These are phyloP conservation scores for Penicillium sp. DNA, from an alignment of 2,329 filamentous ascomycete species.

Conservation along the genomic window DNA sequence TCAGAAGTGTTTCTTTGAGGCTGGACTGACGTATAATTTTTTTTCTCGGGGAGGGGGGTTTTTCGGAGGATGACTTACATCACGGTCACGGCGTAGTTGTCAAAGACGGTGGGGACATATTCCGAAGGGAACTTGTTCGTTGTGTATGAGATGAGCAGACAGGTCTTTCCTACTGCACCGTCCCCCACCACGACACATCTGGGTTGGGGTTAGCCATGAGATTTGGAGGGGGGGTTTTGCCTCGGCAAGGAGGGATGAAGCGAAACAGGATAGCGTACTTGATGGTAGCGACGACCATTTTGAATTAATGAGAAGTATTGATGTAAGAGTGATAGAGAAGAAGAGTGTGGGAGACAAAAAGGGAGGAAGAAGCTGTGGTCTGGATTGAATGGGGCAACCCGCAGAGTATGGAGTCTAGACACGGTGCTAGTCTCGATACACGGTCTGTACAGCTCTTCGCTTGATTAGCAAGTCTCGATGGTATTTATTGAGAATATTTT, in stretches of 20 bases:
- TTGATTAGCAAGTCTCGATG: background rate
- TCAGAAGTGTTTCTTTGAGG: slow-evolving; percentile 6
- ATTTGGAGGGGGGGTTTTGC: slow-evolving; percentile 8
- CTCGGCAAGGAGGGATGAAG: slow-evolving; percentile 8
- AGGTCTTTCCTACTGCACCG: slow-evolving; percentile 99
- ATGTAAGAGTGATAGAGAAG: slow-evolving; percentile 5
- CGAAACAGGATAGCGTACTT: slow-evolving; percentile 50
- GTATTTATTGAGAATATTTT: background rate
- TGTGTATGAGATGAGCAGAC: slow-evolving; percentile 97
- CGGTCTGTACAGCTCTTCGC: slow-evolving; percentile 9
- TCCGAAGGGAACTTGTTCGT: slow-evolving; percentile 99
- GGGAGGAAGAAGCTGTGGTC: slow-evolving; percentile 30
- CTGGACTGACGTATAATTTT: background rate
- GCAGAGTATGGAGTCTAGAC: slow-evolving; percentile 27
- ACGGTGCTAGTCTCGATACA: slow-evolving; percentile 7
- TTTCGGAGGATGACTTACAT: slow-evolving; percentile 68
- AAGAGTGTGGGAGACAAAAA: slow-evolving; percentile 31
- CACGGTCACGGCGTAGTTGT: slow-evolving; percentile 99
- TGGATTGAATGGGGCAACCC: slow-evolving; percentile 29
- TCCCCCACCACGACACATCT: slow-evolving; percentile 99
- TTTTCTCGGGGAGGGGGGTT: background rate
- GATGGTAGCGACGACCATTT: slow-evolving; percentile 64
- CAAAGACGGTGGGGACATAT: slow-evolving; percentile 99
- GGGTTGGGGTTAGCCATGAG: slow-evolving; percentile 2
- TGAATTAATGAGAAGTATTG: slow-evolving; percentile 23